Evolutionary conservation across 2,329 filamentous ascomycete genomes (phyloP).

Genomic region (Clonostachys chloroleuca): DNA sequence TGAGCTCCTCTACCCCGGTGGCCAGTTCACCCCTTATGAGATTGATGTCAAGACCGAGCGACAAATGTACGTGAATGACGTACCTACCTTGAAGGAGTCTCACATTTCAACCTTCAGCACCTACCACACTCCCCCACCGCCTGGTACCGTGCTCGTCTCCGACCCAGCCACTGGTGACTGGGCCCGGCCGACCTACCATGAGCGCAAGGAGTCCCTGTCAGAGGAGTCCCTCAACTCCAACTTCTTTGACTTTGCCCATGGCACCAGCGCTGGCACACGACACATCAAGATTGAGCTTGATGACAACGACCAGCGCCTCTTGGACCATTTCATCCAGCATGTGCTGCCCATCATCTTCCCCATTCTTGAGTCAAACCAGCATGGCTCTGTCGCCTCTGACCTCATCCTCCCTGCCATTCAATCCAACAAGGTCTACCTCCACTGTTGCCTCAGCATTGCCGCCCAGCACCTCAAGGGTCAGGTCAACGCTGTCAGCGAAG

Average conservation of each 20-base stretch:
- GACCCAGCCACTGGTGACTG: conserved; percentile 64
- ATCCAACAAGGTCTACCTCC: conserved; percentile 87
- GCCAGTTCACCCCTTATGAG: conserved; percentile 74
- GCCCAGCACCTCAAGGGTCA: conserved; percentile 88
- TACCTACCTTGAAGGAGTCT: conserved; percentile 80
- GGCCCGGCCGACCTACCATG: conserved; percentile 25
- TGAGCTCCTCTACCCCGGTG: conserved; percentile 45
- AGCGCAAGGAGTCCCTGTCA: conserved; percentile 58
- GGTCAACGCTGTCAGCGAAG: conserved; percentile 55
- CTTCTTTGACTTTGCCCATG: conserved; percentile 79
- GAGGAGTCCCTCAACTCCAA: conserved; percentile 68
- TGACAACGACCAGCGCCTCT: conserved; percentile 78
- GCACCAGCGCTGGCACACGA: conserved; percentile 52
- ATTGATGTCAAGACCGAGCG: conserved; percentile 94
- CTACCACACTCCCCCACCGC: conserved; percentile 73
- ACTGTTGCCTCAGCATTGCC: conserved; percentile 91
- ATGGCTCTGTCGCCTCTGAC: conserved; percentile 74
- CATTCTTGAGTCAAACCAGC: conserved; percentile 84
- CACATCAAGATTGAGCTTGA: conserved; percentile 78
- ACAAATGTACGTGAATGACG: conserved; percentile 89
- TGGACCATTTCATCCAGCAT: conserved; percentile 87
- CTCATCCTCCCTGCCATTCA: conserved; percentile 85
- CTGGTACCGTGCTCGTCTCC: conserved; percentile 61
- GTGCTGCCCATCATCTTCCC: conserved; percentile 90
- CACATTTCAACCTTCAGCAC: conserved; percentile 90